These are phyloP conservation scores for Septoria linicola DNA, from an alignment of 2,329 filamentous ascomycete species.

Conservation along the genomic window DNA sequence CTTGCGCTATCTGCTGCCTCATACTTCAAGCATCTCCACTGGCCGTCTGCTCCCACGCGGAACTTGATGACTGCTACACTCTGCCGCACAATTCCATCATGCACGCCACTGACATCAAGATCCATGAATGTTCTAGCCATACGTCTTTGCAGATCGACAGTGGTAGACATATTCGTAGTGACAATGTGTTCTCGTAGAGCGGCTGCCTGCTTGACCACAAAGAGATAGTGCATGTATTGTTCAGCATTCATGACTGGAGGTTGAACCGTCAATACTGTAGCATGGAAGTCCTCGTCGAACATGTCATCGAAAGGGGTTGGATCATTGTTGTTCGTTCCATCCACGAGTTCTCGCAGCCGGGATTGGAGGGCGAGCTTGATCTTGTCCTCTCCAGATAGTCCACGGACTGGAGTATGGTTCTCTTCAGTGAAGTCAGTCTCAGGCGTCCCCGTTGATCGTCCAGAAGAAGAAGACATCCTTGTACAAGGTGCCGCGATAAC, in stretches of 20 bases:
- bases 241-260: not conserved
- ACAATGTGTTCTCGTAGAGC: not conserved
- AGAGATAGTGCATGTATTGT: not conserved
- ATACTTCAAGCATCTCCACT: not conserved
- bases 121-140: conserved; percentile 1
- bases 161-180: not conserved
- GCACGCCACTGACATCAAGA: conserved; percentile 2
- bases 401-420: too few relatives aligned
- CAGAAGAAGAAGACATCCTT: too few relatives aligned
- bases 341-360: not conserved
- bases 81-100: not conserved
- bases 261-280: not conserved
- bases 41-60: not conserved
- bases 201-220: not conserved
- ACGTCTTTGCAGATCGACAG: not conserved
- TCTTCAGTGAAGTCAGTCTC: too few relatives aligned
- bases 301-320: not conserved
- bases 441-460: too few relatives aligned
- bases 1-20: not conserved
- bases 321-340: not conserved
- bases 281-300: not conserved
- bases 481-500: too few relatives aligned
- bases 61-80: conserved; percentile 1
- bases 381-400: too few relatives aligned
- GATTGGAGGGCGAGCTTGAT: too few relatives aligned